Conservation (phyloP, 176 grass and related monocot genomes). For the Thalia dealbata region DNA sequence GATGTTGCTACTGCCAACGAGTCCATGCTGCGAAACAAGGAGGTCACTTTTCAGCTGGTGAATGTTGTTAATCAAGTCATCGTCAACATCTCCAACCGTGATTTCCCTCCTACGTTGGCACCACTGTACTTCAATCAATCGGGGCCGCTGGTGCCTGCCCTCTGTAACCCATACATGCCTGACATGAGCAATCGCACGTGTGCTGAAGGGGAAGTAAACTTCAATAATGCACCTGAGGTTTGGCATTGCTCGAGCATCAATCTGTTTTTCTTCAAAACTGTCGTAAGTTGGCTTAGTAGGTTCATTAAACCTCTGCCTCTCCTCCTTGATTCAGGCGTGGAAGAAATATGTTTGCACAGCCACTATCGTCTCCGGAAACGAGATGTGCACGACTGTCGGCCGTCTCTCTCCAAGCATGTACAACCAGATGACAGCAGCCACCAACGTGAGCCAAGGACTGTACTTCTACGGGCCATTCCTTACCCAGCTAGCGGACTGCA, state of each 20-base stretch:
- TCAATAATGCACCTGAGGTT: constrained; percentile 52
- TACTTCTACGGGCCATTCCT: constrained; percentile 79
- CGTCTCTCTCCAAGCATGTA: constrained; percentile 55
- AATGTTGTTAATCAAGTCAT: constrained; percentile 68
- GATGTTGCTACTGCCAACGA: constrained; percentile 66
- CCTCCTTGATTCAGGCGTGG: constrained; percentile 39
- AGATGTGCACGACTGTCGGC: constrained; percentile 48
- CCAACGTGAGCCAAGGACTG: constrained; percentile 50
- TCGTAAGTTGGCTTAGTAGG: too few relatives aligned
- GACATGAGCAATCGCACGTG: constrained; percentile 50
- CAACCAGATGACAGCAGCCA: constrained; percentile 46
- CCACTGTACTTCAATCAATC: constrained; percentile 82
- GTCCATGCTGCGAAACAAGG: constrained; percentile 47
- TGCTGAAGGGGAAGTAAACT: constrained; percentile 46
- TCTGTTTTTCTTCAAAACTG: too few relatives aligned
- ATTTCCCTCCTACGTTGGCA: constrained; percentile 27
- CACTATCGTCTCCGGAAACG: constrained; percentile 26
- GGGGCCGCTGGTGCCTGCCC: constrained; percentile 59
- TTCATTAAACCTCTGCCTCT: too few relatives aligned
- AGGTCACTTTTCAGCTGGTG: constrained; percentile 66
- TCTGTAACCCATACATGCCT: constrained; percentile 61
- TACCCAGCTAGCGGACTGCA: constrained; percentile 63
- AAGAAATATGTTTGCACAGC: constrained; percentile 44
- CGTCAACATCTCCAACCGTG: constrained; percentile 49
- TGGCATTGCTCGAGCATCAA: background rate